A percentile compares a stretch with the other conserved stretches of the same genome.
Conservation (phyloP, 2,329 filamentous ascomycete species). For the Hymenotorrendiella dingleyae region DNA sequence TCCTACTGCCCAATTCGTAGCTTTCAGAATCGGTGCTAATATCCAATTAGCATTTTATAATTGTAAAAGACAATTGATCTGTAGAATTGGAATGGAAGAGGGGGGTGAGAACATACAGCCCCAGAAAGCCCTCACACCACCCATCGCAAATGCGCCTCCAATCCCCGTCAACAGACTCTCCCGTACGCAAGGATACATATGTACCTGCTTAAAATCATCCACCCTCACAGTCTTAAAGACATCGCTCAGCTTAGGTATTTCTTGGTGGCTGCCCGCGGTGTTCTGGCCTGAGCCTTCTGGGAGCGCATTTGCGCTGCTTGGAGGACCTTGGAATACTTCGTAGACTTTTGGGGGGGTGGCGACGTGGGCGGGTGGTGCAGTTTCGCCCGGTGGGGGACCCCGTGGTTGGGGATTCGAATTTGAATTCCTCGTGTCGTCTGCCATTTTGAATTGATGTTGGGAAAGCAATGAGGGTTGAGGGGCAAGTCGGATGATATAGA, state of each 20-base stretch:
- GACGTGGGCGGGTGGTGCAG: conserved; percentile 31
- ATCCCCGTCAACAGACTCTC: conserved; percentile 82
- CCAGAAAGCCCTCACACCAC: conserved; percentile 66
- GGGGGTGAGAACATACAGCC: conserved; percentile 50
- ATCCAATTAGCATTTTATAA: neutral
- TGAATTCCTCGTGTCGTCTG: conserved; percentile 32
- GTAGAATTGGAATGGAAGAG: neutral
- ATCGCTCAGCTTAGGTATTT: conserved; percentile 45
- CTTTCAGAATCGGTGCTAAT: conserved; percentile 53
- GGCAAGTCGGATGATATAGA: conserved; percentile 1
- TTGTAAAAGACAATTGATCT: neutral
- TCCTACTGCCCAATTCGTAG: conserved; percentile 82
- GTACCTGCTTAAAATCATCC: conserved; percentile 65
- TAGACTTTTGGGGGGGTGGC: conserved; percentile 33
- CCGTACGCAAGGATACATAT: conserved; percentile 77
- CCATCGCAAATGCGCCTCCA: conserved; percentile 68
- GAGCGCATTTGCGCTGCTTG: conserved; percentile 28
- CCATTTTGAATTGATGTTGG: conserved; percentile 19
- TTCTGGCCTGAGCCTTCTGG: conserved; percentile 30
- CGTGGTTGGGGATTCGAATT: conserved; percentile 18
- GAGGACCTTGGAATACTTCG: conserved; percentile 34
- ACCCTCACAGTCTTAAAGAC: conserved; percentile 61
- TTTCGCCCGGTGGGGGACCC: conserved; percentile 32
- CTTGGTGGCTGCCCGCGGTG: conserved; percentile 25
- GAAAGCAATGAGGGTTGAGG: neutral